phyloP scores from a whole-genome alignment of 768 basidiomycete species.

The Pholiota microspora region DNA sequence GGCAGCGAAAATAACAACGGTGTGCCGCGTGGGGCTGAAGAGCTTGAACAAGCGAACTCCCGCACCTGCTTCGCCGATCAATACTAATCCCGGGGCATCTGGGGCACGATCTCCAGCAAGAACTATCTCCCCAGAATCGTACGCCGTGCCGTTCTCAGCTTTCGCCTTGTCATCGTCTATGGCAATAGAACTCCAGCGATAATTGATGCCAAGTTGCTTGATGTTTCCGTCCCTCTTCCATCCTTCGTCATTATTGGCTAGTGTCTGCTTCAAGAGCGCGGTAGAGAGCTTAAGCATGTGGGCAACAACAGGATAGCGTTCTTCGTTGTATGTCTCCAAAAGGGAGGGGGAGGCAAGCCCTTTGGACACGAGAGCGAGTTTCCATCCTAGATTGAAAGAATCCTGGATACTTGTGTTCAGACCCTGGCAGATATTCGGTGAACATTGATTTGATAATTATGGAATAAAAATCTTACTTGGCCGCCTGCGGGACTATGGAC shows the following conservation, averaged over 20 bases:
- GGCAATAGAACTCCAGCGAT: constrained; percentile 46
- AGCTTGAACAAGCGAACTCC: constrained; percentile 21
- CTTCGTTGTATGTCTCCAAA: constrained; percentile 29
- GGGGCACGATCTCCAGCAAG: constrained; percentile 47
- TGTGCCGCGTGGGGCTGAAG: constrained; percentile 29
- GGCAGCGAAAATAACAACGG: constrained; percentile 30
- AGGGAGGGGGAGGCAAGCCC: constrained; percentile 23
- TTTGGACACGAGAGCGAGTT: constrained; percentile 31
- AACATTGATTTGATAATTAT: neutral
- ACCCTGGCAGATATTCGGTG: neutral
- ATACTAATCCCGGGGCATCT: constrained; percentile 31
- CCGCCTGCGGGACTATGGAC: constrained; percentile 32
- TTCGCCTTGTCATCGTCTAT: constrained; percentile 30
- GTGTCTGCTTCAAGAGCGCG: constrained; percentile 15
- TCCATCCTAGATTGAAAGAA: constrained; percentile 34
- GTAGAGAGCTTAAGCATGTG: constrained; percentile 32
- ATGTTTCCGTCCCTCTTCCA: constrained; percentile 22
- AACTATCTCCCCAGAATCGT: constrained; percentile 25
- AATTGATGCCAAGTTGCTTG: constrained; percentile 49
- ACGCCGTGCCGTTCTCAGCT: constrained; percentile 8
- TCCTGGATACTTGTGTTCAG: constrained; percentile 25
- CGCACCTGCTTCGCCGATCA: neutral
- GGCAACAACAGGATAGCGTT: constrained; percentile 34
- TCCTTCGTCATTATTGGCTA: constrained; percentile 3
- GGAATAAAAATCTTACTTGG: constrained; percentile 18